These are phyloP conservation scores for Ophiostoma perfectum DNA, from an alignment of 2,329 filamentous ascomycete species.

Conservation along the genomic window DNA sequence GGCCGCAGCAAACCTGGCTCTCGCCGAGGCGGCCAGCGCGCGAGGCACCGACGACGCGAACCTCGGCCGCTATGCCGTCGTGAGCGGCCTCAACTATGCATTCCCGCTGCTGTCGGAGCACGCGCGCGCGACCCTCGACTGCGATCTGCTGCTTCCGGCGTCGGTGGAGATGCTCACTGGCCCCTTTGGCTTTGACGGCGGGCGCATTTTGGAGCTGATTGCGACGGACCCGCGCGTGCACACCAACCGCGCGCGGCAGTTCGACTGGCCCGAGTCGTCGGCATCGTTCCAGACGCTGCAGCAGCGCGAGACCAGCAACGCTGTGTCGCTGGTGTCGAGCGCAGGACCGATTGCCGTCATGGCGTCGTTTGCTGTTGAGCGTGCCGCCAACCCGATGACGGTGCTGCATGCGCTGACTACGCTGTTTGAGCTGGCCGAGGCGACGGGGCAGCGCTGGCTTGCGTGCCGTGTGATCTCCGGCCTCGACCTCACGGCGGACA, in stretches of 20 bases:
- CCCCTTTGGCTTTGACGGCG: constrained; percentile 67
- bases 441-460: constrained; percentile 66
- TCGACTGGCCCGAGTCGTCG: constrained; percentile 60
- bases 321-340: constrained; percentile 48
- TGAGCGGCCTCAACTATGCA: constrained; percentile 68
- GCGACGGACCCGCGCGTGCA: constrained; percentile 48
- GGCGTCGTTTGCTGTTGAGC: constrained; percentile 57
- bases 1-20: constrained; percentile 68
- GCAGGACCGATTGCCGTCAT: constrained; percentile 64
- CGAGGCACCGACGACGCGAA: constrained; percentile 38
- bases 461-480: constrained; percentile 63
- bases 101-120: constrained; percentile 64
- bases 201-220: constrained; percentile 66
- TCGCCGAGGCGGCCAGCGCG: constrained; percentile 42
- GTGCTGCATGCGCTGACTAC: constrained; percentile 46
- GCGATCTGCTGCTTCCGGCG: constrained; percentile 64
- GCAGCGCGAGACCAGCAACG: constrained; percentile 44
- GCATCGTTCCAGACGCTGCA: constrained; percentile 57
- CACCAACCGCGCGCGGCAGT: constrained; percentile 26
- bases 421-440: constrained; percentile 61
- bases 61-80: constrained; percentile 49
- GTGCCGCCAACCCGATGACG: constrained; percentile 33
- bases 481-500: constrained; percentile 56
- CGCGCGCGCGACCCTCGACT: constrained; percentile 56
- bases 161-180: constrained; percentile 63